A percentile compares a stretch with the other conserved stretches of the same genome.
phyloP scores from a whole-genome alignment of 495 filamentous ascomycete species.

The Xylaria sp. region DNA sequence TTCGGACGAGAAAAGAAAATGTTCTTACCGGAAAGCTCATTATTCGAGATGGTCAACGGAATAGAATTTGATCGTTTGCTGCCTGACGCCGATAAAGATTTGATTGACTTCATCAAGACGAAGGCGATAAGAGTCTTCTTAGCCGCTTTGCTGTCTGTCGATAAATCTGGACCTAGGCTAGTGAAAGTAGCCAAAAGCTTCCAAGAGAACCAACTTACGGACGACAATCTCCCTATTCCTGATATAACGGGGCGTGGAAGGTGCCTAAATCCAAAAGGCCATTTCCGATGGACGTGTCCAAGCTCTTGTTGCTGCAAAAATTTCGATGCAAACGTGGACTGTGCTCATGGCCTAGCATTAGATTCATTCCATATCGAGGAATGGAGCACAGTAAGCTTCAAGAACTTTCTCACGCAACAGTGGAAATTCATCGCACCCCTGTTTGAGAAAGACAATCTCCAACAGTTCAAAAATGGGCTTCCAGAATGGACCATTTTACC shows the following conservation, averaged over 20 bases:
- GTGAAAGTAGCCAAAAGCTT: slow-evolving; percentile 9
- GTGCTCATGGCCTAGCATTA: neutral
- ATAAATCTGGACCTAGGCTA: neutral
- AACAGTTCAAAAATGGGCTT: slow-evolving; percentile 26
- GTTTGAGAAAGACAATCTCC: slow-evolving; percentile 2
- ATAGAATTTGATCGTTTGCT: slow-evolving; percentile 9
- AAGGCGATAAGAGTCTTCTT: neutral
- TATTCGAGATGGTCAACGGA: neutral
- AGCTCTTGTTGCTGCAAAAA: neutral
- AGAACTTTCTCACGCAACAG: slow-evolving; percentile 7
- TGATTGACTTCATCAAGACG: neutral
- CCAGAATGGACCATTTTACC: slow-evolving; percentile 17
- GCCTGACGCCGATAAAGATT: neutral
- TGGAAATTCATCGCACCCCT: slow-evolving; percentile 2
- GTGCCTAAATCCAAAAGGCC: neutral
- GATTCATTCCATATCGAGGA: neutral
- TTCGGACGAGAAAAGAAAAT: neutral
- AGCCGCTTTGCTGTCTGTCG: neutral
- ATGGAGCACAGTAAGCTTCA: neutral
- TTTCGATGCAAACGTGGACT: neutral
- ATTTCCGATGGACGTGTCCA: neutral
- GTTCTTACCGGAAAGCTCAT: slow-evolving; percentile 8
- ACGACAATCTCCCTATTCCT: neutral
- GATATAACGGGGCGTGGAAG: neutral
- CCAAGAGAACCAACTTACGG: neutral